Base-by-base conservation (phyloP, 306 rosid species). In the Medicago lupulina region DNA sequence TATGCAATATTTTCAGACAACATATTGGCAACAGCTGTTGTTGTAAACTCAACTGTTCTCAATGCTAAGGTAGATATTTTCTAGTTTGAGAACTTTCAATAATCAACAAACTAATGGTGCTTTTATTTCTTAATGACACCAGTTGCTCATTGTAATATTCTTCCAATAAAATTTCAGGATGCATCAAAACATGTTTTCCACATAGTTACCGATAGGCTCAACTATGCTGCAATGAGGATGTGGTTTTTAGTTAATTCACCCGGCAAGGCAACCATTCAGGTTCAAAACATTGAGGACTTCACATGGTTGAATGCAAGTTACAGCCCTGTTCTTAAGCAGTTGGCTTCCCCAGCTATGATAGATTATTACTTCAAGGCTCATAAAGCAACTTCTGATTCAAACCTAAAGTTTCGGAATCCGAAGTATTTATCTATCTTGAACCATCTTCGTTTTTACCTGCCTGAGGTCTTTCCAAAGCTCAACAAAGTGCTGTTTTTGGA, bases 391-490 rank as follows among this genome's bases (percentile, higher is more conserved):
- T 85, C 99, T 65, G 97, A 95, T 87, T 82, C 92, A 81, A 95
- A 95, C 84, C 79, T 90, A 74, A 95, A 95, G 89, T 95, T 83
- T 79, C 86, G 97, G 61, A 95, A 95, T 84, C 99, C 99, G 1
- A 95, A 95, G 81, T 95, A 95, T 77, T 79, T 95, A 75, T 95
- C 99, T 71, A 95, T 95, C 85, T 87, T 95, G 79, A 95, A 95
- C 85, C 99, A 95, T 83, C 96, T 95, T 34, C 97, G 99, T n/a
- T 95, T 92, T 86, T 95, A 95, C 88, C 87, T 95, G 70, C 97
- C 99, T n/a, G 87, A 92, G 78, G 85, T 92, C 79, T 95, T 95
- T 73, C 99, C 99, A 19, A 90, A 90, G 85, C 97, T 95, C 84
- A 71, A 88, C 80, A 95, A 95, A 75, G 96, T 95, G 34, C 73